A percentile compares a stretch with the other conserved stretches of the same genome.
Evolutionary conservation across 805 yeast species (phyloP).

Genomic region (Lipomyces chichibuensis): DNA sequence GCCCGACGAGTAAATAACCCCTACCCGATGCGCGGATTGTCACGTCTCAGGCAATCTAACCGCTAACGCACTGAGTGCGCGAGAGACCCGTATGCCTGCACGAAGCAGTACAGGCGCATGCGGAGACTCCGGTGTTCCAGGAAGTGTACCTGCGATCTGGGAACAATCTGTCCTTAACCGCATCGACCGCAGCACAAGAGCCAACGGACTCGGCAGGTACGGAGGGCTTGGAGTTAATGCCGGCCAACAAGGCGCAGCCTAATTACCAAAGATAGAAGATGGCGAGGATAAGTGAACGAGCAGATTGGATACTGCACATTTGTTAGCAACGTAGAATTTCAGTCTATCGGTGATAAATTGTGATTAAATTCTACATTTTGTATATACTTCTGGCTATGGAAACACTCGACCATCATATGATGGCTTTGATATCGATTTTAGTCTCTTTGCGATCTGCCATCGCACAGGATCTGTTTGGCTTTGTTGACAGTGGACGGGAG

Average conservation of each 20-base stretch:
- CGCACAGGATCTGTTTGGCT: too few species aligned
- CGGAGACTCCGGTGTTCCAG: constrained; percentile 10
- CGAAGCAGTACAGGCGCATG: constrained; percentile 24
- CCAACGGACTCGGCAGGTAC: background rate
- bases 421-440: too few species aligned
- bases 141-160: background rate
- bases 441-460: too few species aligned
- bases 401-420: too few species aligned
- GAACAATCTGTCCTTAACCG: background rate
- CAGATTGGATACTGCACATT: too few species aligned
- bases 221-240: background rate
- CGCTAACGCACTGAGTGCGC: too few species aligned
- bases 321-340: too few species aligned
- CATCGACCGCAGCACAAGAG: background rate
- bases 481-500: too few species aligned
- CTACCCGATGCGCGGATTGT: background rate
- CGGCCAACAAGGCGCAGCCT: background rate
- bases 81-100: constrained; percentile 24
- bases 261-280: background rate
- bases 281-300: background rate
- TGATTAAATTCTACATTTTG: too few species aligned
- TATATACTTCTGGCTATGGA: too few species aligned
- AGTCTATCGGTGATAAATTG: too few species aligned
- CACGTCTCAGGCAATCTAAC: too few species aligned
- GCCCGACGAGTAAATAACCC: background rate